Percentiles rank a stretch among this genome's conserved stretches.
Conservation (phyloP, 148 eudicot genomes). For the Silene uniflora region DNA sequence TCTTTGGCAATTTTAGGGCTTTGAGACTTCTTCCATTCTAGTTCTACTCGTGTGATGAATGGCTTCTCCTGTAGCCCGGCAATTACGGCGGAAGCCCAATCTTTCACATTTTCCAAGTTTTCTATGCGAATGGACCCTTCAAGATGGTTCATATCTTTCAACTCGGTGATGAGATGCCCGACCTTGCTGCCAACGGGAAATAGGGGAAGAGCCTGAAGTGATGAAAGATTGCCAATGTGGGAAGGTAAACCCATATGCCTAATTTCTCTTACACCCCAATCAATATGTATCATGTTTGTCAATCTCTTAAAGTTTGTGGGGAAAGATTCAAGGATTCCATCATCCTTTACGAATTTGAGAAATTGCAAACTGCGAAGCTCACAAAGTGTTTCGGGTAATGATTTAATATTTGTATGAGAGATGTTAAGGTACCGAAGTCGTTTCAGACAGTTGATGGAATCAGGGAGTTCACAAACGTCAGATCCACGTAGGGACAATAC, state of each 20-base stretch:
- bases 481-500: no score
- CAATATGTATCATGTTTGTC: no score
- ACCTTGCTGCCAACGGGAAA: no score
- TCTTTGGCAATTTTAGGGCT: no score
- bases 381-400: slow-evolving; percentile 18
- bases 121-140: background rate
- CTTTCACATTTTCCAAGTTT: no score
- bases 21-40: slow-evolving; percentile 21
- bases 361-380: no score
- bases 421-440: slow-evolving; percentile 15
- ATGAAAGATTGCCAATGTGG: no score
- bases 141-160: slow-evolving; percentile 4
- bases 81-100: background rate
- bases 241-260: no score
- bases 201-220: no score
- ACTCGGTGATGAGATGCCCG: slow-evolving; percentile 5
- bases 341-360: background rate
- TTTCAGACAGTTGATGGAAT: slow-evolving; percentile 1
- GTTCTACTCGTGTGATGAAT: background rate
- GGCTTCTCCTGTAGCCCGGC: slow-evolving; percentile 5
- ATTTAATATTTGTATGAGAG: slow-evolving; percentile 3
- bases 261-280: no score
- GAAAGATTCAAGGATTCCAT: background rate
- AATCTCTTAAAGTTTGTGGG: slow-evolving; percentile 6
- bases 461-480: background rate